Conservation (phyloP, 2,329 filamentous ascomycete species). For the Rutstroemia sp. region DNA sequence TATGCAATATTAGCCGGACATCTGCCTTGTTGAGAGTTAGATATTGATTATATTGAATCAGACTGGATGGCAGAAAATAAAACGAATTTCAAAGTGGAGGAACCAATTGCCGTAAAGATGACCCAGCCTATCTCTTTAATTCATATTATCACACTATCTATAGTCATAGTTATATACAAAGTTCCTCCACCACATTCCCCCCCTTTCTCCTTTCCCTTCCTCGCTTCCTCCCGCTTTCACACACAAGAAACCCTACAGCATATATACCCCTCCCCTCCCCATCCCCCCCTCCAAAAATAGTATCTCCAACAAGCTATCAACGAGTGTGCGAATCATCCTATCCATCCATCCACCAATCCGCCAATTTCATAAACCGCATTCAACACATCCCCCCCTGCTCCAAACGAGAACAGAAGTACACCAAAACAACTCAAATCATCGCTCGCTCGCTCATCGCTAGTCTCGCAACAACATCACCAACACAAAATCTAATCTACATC, state of each 20-base stretch:
- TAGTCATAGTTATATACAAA: background rate
- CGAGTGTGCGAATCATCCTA: background rate
- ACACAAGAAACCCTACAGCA: background rate
- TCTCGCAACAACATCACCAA: background rate
- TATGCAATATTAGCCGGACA: background rate
- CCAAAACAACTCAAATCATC: background rate
- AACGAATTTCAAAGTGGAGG: too few relatives aligned
- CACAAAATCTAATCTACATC: too few relatives aligned
- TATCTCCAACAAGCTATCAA: background rate
- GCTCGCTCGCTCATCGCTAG: background rate
- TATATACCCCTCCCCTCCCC: background rate
- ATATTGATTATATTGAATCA: too few relatives aligned
- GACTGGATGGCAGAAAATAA: too few relatives aligned
- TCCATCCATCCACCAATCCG: background rate
- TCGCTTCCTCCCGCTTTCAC: too few relatives aligned
- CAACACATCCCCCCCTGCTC: background rate
- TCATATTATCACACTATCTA: background rate
- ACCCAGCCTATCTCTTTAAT: background rate
- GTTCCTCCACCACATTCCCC: background rate
- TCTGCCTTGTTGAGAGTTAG: background rate
- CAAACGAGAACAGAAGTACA: background rate
- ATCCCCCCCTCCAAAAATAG: background rate
- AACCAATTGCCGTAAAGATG: too few relatives aligned
- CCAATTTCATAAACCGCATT: background rate
- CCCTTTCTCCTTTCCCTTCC: background rate